Evolutionary conservation across 164 flowering plant species (phyloP), one percentile per base, ranked within the genome.

Genomic region (Annona cherimola): DNA sequence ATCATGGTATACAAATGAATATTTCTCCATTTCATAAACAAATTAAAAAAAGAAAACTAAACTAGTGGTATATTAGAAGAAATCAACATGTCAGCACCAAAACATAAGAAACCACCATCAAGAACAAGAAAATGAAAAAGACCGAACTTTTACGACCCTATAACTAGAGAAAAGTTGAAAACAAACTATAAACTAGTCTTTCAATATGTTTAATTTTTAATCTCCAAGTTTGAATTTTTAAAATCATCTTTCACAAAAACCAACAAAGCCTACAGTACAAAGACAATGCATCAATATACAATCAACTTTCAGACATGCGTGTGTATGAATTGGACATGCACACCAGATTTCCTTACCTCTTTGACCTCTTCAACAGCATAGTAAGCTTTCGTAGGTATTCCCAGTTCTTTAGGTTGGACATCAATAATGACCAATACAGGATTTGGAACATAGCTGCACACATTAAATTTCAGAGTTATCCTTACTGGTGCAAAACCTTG

Each of bases 401-500:
- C 99, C 44, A 96, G 82, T 81, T 96, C 97, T 76, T 87, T 90
- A 41, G 98, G 99, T 76, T 96, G 97, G 63, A 96, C 99, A 81
- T 96, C 99, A 69, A 96, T 92, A 18, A 96, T 96, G 65, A 96
- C 99, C 85, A 96, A 81, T 12, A 92, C 96, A 69, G 99, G 99
- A 78, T 87, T 93, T 5, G 97, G 88, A 20, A 92, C 97, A 80
- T 95, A 95, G 79, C 99, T 93, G 84, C 69, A 80, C 35, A 61
- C 12, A 64, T 18, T 67, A 66, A 14, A 61, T 61, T 20, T 61
- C 35, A 61, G 20, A 26, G 20, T 61, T 20, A 61, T 19, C 2
- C 9, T 46, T 46, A 6, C 11, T 6, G 12, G 7, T 46, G 55
- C 12, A 46, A 46, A 46, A 5, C 12, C 7, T 1, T 2, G 11